Base-by-base conservation (phyloP, 805 yeast species). In the Yarrowia sp. region DNA sequence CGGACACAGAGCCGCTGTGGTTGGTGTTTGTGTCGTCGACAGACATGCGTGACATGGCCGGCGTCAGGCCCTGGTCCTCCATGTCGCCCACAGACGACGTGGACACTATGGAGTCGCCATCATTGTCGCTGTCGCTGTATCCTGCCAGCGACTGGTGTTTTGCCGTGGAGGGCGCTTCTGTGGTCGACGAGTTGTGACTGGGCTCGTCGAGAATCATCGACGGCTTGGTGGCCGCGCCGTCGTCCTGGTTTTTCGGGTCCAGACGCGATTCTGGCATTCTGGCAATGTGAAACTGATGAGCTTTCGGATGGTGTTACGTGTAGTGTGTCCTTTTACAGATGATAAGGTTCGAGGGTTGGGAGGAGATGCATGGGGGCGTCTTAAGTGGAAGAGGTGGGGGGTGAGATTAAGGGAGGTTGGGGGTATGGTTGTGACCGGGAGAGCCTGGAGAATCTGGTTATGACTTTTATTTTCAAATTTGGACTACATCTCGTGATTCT, bases 201-300 rank as follows among this genome's bases (percentile, higher is more conserved):
- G 49, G 30, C 46, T 55, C 63, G 47, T 55, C 63, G 19, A 55
- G 46, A 17, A 55, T 55, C 63, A 55, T 55, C 14, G 63, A 55
- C 47, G 63, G 2, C 63, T 40, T 55, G 61, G 61, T 17, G n/a
- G 61, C 30, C 6, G 30, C 61, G n/a, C 10, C 24, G 47, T 55
- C 47, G 38, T 20, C 47, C 38, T 39, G 36, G 63, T 55, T 55
- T 55, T 55, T 39, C 7, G 63, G 46, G 47, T 55, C 63, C 47
- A 55, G 63, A 24, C 63, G 63, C 47, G 63, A 55, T 40, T 55
- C 63, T 10, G 63, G 63, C 63, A 55, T 55, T 33, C 44, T 55
- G 36, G 63, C 3, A 13, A 17, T 20, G 12, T 24, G 30, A 24
- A 24, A 24, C 30, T 24, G 30, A 24, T 24, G 30, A 24, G 30